These are phyloP conservation scores for Oryza glaberrima DNA, from an alignment of 176 grass and related monocot species.

Conservation along the genomic window DNA sequence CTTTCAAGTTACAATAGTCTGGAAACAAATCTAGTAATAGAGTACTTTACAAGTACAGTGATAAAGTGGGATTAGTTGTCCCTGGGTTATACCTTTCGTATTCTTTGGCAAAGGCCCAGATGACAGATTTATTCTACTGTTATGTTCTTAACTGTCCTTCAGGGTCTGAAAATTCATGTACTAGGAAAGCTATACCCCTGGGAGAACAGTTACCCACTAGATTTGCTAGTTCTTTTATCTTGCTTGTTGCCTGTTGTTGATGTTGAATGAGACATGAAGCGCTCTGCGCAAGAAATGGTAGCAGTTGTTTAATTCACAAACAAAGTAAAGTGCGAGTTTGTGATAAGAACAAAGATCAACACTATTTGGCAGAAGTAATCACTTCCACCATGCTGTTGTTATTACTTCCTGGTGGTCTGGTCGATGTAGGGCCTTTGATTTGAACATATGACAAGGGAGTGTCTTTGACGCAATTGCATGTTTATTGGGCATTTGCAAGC, in stretches of 20 bases:
- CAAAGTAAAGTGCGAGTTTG: constrained; percentile 32
- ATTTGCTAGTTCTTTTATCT: constrained; percentile 28
- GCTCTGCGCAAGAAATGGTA: constrained; percentile 48
- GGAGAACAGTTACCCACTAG: constrained; percentile 22
- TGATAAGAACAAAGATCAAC: constrained; percentile 37
- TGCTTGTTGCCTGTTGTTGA: constrained; percentile 28
- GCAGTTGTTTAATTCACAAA: constrained; percentile 33
- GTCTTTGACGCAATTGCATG: constrained; percentile 40
- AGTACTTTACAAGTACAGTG: constrained; percentile 16
- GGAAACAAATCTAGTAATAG: neutral
- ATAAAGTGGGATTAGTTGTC: constrained; percentile 12
- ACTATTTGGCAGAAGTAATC: constrained; percentile 37
- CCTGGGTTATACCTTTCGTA: constrained; percentile 26
- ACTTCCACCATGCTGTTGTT: constrained; percentile 50
- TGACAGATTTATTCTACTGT: constrained; percentile 29
- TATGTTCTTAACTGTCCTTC: constrained; percentile 30
- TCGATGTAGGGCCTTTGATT: constrained; percentile 43
- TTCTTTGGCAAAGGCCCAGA: constrained; percentile 13
- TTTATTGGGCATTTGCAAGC: constrained; percentile 35
- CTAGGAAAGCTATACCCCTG: constrained; percentile 24
- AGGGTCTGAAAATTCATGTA: constrained; percentile 16
- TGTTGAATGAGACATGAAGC: constrained; percentile 36
- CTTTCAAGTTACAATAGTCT: constrained; percentile 11
- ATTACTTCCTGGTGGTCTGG: constrained; percentile 50
- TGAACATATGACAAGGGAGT: constrained; percentile 24